phyloP scores from a whole-genome alignment of 2,329 filamentous ascomycete species.

The Biscogniauxia mediterranea region DNA sequence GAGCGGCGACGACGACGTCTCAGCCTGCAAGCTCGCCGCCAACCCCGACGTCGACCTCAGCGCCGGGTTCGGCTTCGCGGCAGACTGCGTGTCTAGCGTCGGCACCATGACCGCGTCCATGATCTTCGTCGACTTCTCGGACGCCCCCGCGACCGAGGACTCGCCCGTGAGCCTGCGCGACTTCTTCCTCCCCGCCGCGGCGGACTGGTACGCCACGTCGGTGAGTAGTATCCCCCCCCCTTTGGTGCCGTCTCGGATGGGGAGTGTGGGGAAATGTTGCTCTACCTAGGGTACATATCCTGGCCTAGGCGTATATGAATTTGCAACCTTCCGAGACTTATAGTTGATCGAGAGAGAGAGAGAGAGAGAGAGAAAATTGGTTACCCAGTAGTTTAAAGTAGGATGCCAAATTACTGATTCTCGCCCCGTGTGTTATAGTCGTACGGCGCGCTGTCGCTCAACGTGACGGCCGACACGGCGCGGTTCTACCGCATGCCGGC shows the following conservation, averaged over 20 bases:
- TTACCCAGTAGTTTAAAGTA: too few species aligned
- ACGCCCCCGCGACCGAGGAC: constrained; percentile 18
- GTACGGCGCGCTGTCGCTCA: constrained; percentile 21
- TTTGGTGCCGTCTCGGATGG: too few species aligned
- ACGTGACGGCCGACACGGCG: constrained; percentile 24
- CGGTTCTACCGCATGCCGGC: constrained; percentile 29
- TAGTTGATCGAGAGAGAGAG: too few species aligned
- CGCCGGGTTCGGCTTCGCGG: constrained; percentile 28
- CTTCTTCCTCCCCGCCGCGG: constrained; percentile 26
- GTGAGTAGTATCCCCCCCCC: too few species aligned
- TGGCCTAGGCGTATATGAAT: too few species aligned
- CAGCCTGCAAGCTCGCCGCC: constrained; percentile 28
- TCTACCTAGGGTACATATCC: too few species aligned
- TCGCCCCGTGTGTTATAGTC: constrained; percentile 5
- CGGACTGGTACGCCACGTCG: constrained; percentile 26
- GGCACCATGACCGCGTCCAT: constrained; percentile 34
- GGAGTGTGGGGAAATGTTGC: too few species aligned
- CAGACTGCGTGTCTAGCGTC: constrained; percentile 32
- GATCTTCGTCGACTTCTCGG: constrained; percentile 37
- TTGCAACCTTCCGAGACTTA: too few species aligned
- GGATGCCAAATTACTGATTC: too few species aligned
- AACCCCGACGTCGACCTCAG: constrained; percentile 27
- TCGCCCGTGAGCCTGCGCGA: constrained; percentile 24
- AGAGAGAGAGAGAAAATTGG: too few species aligned
- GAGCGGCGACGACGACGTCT: constrained; percentile 17